Evolutionary conservation across 192 early-diverging fungal species (phyloP).

Genomic region (Coemansia interrupta): DNA sequence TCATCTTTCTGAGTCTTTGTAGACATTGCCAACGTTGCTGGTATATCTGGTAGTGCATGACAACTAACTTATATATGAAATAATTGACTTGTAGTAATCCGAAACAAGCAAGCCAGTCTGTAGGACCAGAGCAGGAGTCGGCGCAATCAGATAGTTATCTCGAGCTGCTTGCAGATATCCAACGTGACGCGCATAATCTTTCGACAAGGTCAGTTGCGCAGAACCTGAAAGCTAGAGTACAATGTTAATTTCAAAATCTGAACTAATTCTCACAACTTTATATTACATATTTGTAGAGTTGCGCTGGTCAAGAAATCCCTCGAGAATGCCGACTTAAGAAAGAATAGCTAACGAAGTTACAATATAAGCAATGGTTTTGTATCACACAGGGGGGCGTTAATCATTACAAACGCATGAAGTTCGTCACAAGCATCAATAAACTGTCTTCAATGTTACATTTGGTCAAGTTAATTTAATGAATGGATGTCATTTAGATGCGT

Average conservation of each 20-base stretch:
- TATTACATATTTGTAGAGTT: slow-evolving; percentile 3
- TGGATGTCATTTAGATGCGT: slow-evolving; percentile 8
- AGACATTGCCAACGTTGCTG: background rate
- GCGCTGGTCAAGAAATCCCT: slow-evolving; percentile 3
- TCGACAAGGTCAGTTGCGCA: slow-evolving; percentile 20
- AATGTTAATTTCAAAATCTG: too few relatives aligned
- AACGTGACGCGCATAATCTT: slow-evolving; percentile 30
- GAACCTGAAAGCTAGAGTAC: too few relatives aligned
- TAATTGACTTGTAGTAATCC: too few relatives aligned
- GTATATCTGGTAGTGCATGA: background rate
- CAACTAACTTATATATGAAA: background rate
- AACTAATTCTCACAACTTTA: background rate
- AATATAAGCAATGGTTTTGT: background rate
- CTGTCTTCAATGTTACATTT: background rate
- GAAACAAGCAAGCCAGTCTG: too few relatives aligned
- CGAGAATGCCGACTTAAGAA: background rate
- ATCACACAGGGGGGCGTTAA: background rate
- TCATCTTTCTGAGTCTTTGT: background rate
- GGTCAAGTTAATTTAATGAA: background rate
- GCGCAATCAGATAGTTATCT: background rate
- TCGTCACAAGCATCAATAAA: too few relatives aligned
- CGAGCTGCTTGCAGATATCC: slow-evolving; percentile 23
- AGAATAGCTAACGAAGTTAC: background rate
- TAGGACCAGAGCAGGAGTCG: too few relatives aligned
- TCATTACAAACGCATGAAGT: too few relatives aligned